Evolutionary conservation across 1,139 yeast genomes (phyloP), one percentile per base, ranked within the genome.

Genomic region (Lodderomyces orthopsilosis): DNA sequence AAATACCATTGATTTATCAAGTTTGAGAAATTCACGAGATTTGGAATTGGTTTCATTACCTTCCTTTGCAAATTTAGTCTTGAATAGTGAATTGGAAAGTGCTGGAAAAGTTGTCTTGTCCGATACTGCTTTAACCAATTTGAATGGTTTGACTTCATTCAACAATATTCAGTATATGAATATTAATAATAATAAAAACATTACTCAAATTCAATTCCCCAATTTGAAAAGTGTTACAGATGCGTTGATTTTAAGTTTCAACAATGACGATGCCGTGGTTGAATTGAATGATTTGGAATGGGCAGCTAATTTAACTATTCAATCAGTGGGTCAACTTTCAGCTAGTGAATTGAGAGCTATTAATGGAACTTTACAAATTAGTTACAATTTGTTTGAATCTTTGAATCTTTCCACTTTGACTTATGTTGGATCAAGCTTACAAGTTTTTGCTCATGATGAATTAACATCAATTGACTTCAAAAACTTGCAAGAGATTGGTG

Each of bases 301-400:
- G 71, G 75, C 77, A 34, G 63, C 75, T 40, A 71, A 72, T 61
- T 61, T 73, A 53, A 70, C 77, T 45, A 55, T 73, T 44, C 77
- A 72, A 57, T 77, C 72, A 53, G 70, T 66, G 38, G 55, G 59
- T 24, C 54, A 56, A 17, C 51, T 72, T 27, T 54, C 62, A 33
- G 68, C 66, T 43, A 41, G 56, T 26, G 63, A 63, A 57, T 68
- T 73, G 59, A 57, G 70, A 41, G 47, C 63, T 28, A 74, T 72
- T 47, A 72, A 72, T 55, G 77, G 77, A 40, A 61, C 77, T 27
- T 62, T 70, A 43, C 59, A 61, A 38, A 46, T 72, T 49, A 75
- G 67, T 44, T 72, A 71, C 62, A 71, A 70, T 59, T 60, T 65
- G 40, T 69, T 70, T 48, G 65, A 65, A 37, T 44, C 54, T 24